A percentile compares a stretch with the other conserved stretches of the same genome.
Conservation (phyloP, 441 rosid genomes). For the Erodium trifolium region DNA sequence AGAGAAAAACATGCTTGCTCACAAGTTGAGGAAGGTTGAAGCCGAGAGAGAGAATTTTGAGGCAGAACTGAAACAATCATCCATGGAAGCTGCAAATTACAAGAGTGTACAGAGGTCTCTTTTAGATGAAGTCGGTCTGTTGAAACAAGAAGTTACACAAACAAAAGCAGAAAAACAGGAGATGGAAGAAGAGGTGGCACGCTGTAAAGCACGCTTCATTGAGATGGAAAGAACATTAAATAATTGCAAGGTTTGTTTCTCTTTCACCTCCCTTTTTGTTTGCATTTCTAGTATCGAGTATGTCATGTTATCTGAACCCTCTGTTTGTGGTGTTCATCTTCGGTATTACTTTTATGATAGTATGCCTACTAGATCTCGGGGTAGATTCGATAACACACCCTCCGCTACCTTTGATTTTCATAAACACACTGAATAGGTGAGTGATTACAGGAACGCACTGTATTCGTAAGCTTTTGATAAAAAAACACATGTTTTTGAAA, state of each 20-base stretch:
- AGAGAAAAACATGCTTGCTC: constrained; percentile 5
- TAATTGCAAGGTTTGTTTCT: constrained; percentile 6
- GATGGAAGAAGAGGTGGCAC: constrained; percentile 8
- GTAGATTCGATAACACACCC: too few relatives aligned
- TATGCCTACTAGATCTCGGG: neutral
- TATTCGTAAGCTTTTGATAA: too few relatives aligned
- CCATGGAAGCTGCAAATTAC: neutral
- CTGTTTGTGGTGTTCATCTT: too few relatives aligned
- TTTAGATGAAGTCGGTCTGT: neutral
- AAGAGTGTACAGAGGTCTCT: neutral
- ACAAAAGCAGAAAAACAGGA: constrained; percentile 6
- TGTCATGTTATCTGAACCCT: too few relatives aligned
- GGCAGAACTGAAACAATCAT: neutral
- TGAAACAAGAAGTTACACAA: constrained; percentile 6
- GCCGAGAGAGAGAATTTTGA: constrained; percentile 4
- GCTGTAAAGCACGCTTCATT: neutral
- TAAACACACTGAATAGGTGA: too few relatives aligned
- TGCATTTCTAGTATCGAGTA: neutral
- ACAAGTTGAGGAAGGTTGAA: constrained; percentile 2
- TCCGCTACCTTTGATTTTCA: too few relatives aligned
- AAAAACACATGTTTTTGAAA: too few relatives aligned
- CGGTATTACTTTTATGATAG: neutral
- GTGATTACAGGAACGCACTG: too few relatives aligned
- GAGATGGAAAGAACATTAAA: constrained; percentile 8
- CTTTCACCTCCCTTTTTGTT: constrained; percentile 3